Base-by-base conservation (phyloP, 1,139 yeast genomes). In the Pichiaceae sp. region DNA sequence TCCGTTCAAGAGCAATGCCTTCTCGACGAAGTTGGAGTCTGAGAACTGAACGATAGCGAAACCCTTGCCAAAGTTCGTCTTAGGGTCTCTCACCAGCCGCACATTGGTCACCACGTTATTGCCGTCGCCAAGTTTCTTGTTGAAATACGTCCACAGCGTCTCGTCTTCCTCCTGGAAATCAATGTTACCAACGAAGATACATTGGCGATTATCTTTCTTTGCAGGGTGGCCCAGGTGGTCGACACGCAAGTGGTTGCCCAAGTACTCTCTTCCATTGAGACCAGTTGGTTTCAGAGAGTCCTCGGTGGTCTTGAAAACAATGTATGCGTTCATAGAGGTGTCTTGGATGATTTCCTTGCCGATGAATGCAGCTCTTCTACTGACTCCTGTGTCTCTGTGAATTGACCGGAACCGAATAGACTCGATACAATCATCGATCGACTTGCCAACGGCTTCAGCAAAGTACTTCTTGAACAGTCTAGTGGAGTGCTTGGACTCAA, bases 51-150 rank as follows among this genome's bases (percentile, higher is more conserved):
- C 87, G 57, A 87, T 84, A 4, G 96, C 98, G 64, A 93, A 89
- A 4, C 99, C 99, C 62, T 91, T 93, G 48, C 98, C 99, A 44
- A 91, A 68, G 52, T 93, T 91, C 21, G 97, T 91, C 61, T 85
- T 85, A 16, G 95, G 64, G 57, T 93, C 98, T 54, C 99, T 77
- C 26, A 93, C 75, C 37, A 93, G 71, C 56, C 99, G 75, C 19
- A 47, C 96, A 44, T 85, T 80, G 57, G 87, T 96, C 38, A 93
- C 46, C 20, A 50, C 45, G 21, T 46, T 48, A 2, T 38, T 80
- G 17, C 46, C 46, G 33, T 86, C 87, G 15, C 35, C 36, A 11
- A 47, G 34, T 14, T 66, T 61, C 3, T 57, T 48, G 47, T 68
- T 71, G 61, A 93, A 93, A 57, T 82, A 86, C 41, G 67, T 70